Conservation (phyloP, 805 yeast genomes). For the Yarrowia porcina region DNA sequence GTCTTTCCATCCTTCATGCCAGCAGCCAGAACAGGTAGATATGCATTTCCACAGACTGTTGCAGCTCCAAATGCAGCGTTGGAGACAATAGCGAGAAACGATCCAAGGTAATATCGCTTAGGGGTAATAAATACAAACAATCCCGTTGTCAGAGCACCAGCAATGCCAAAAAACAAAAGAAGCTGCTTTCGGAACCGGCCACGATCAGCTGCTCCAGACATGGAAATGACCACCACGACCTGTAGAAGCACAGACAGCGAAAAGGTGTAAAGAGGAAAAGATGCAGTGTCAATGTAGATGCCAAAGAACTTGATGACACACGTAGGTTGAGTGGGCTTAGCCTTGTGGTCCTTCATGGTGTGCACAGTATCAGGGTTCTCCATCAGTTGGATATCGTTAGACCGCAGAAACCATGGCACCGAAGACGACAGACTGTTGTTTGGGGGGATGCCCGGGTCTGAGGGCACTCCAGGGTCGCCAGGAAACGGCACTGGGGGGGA, state of each 20-base stretch:
- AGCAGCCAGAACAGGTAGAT: slow-evolving; percentile 56
- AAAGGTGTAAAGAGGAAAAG: slow-evolving; percentile 70
- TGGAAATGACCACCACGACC: slow-evolving; percentile 63
- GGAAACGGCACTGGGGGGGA: slow-evolving; percentile 37
- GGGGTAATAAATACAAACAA: slow-evolving; percentile 43
- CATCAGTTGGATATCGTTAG: neutral
- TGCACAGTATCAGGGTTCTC: neutral
- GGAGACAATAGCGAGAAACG: slow-evolving; percentile 56
- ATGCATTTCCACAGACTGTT: slow-evolving; percentile 75
- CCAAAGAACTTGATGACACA: slow-evolving; percentile 52
- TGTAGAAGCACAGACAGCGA: slow-evolving; percentile 71
- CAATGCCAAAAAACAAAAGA: slow-evolving; percentile 52
- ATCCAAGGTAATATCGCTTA: slow-evolving; percentile 49
- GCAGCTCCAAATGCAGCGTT: slow-evolving; percentile 74
- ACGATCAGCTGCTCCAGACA: slow-evolving; percentile 70
- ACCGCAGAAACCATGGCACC: slow-evolving; percentile 10
- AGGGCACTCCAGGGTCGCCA: slow-evolving; percentile 35
- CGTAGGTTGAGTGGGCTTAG: slow-evolving; percentile 30
- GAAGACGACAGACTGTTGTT: slow-evolving; percentile 23
- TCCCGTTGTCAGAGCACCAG: slow-evolving; percentile 58
- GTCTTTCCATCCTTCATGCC: slow-evolving; percentile 14
- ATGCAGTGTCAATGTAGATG: slow-evolving; percentile 62
- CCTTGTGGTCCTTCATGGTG: slow-evolving; percentile 28
- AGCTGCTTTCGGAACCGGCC: slow-evolving; percentile 58
- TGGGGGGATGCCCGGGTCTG: neutral